Evolutionary conservation across 331 rosid genomes (phyloP).

Genomic region (Pyrus hybrid): DNA sequence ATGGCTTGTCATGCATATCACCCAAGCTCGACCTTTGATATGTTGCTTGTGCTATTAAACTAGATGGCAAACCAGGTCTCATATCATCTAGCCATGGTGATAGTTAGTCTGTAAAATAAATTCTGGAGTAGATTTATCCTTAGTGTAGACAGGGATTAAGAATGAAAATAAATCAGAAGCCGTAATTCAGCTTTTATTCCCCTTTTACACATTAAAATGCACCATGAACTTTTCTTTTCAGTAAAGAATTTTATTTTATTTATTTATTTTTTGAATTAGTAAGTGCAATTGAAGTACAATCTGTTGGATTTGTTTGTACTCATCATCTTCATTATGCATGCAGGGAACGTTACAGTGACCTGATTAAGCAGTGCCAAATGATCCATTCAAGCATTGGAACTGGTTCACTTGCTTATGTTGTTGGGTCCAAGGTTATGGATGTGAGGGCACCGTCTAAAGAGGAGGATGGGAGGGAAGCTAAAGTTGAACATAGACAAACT

Average conservation of each 20-base stretch:
- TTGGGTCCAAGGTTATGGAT: slow-evolving; percentile 93
- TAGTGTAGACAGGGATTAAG: neutral
- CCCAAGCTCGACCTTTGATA: neutral
- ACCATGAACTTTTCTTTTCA: neutral
- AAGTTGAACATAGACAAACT: slow-evolving; percentile 42
- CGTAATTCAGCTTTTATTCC: neutral
- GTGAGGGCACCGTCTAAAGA: slow-evolving; percentile 72
- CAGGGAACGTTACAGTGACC: slow-evolving; percentile 71
- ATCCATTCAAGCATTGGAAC: slow-evolving; percentile 95
- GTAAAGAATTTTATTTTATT: neutral
- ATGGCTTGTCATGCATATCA: neutral
- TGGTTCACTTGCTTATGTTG: slow-evolving; percentile 85
- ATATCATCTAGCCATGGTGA: neutral
- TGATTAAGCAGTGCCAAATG: slow-evolving; percentile 74
- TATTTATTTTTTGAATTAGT: neutral
- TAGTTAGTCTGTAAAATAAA: neutral
- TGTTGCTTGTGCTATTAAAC: neutral
- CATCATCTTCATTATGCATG: slow-evolving; percentile 21
- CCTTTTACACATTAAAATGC: neutral
- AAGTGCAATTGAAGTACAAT: neutral
- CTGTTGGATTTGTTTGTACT: neutral
- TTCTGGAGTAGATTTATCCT: neutral
- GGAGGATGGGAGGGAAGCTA: slow-evolving; percentile 26
- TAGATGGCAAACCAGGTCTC: neutral
- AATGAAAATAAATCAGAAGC: neutral